Evolutionary conservation across 2,329 filamentous ascomycete species (phyloP).

Genomic region (Arthrobotrys pseudoclavata): DNA sequence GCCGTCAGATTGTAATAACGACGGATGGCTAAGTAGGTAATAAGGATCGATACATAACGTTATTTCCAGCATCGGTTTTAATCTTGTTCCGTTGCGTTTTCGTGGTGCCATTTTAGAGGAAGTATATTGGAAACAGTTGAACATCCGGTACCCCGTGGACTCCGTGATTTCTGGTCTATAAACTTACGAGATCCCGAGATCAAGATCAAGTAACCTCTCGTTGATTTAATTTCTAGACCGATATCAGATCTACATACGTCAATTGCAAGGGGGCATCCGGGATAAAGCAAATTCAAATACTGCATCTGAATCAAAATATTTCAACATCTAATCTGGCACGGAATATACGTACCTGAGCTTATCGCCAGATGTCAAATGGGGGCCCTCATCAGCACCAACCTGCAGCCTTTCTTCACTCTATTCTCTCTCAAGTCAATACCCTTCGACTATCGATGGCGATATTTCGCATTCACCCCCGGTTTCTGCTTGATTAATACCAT

Average conservation of each 20-base stretch:
- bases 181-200: background rate
- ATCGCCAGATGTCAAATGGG: conserved; percentile 16
- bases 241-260: too few relatives aligned
- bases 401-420: conserved; percentile 64
- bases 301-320: too few relatives aligned
- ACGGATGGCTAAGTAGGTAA: too few relatives aligned
- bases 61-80: background rate
- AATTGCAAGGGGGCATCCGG: too few relatives aligned
- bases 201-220: too few relatives aligned
- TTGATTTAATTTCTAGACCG: too few relatives aligned
- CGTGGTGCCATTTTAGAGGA: too few relatives aligned
- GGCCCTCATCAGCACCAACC: conserved; percentile 35
- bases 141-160: background rate
- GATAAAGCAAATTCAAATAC: too few relatives aligned
- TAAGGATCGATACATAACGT: background rate
- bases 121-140: background rate
- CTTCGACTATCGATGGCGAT: conserved; percentile 67
- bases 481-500: conserved; percentile 66
- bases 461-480: conserved; percentile 68
- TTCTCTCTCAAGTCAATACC: conserved; percentile 66
- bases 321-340: too few relatives aligned
- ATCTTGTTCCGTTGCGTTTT: background rate
- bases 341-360: background rate
- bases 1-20: too few relatives aligned
- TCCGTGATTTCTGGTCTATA: background rate